These are phyloP conservation scores for Backusella parvicylindrica DNA, from an alignment of 192 early-diverging fungal species.

Conservation along the genomic window DNA sequence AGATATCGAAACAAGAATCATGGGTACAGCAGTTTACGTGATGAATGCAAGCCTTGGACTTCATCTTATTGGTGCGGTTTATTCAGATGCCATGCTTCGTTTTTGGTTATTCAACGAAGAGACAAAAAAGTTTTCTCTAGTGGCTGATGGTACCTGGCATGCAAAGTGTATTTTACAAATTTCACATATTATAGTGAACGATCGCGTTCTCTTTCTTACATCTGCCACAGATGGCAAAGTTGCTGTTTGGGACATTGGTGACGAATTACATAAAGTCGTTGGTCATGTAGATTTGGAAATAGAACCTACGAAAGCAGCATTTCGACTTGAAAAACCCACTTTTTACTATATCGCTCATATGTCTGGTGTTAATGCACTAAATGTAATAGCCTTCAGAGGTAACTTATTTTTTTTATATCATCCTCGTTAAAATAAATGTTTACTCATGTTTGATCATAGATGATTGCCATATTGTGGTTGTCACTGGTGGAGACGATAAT, in stretches of 20 bases:
- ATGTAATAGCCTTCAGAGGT: constrained; percentile 27
- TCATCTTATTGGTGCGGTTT: constrained; percentile 63
- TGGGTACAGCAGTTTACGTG: constrained; percentile 60
- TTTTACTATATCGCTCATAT: constrained; percentile 32
- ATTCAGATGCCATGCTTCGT: constrained; percentile 67
- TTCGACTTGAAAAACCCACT: constrained; percentile 28
- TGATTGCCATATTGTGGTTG: constrained; percentile 31
- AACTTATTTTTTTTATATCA: neutral
- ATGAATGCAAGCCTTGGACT: constrained; percentile 18
- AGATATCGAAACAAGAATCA: constrained; percentile 68
- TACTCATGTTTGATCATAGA: neutral
- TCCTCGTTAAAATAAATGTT: neutral
- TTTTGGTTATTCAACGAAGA: constrained; percentile 59
- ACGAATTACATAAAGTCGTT: neutral
- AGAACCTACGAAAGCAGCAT: constrained; percentile 15
- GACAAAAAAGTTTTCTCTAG: constrained; percentile 41
- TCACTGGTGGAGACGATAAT: constrained; percentile 80
- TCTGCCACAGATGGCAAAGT: constrained; percentile 54
- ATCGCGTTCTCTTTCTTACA: constrained; percentile 47
- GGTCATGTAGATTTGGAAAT: constrained; percentile 13
- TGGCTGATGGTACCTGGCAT: constrained; percentile 51
- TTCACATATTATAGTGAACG: constrained; percentile 27
- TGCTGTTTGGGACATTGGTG: constrained; percentile 47
- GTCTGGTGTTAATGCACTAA: constrained; percentile 74
- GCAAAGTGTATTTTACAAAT: constrained; percentile 66